These are phyloP conservation scores for Neoscytalidium dimidiatum DNA, from an alignment of 2,329 filamentous ascomycete species.

Conservation along the genomic window DNA sequence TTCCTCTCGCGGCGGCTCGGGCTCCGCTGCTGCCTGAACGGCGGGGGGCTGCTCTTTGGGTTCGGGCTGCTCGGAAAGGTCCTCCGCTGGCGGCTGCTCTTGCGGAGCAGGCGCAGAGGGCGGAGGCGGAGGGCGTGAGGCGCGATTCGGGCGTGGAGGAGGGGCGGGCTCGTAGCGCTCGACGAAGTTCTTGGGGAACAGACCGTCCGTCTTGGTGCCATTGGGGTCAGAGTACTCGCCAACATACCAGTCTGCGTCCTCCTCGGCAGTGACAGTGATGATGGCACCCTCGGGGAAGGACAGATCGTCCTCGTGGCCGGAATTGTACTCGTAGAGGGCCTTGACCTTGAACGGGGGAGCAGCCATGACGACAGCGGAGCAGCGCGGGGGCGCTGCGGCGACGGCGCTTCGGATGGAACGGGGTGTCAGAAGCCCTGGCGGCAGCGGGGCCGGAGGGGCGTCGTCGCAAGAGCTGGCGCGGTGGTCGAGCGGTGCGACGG, in stretches of 20 bases:
- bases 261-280: constrained; percentile 89
- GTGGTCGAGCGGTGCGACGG: not conserved
- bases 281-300: constrained; percentile 82
- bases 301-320: constrained; percentile 92
- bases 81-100: not conserved
- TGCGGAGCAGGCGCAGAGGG: constrained; percentile 34
- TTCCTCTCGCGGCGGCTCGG: constrained; percentile 4
- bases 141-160: constrained; percentile 79
- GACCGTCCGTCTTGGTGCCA: constrained; percentile 76
- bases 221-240: constrained; percentile 80
- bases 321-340: constrained; percentile 92
- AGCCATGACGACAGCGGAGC: constrained; percentile 15
- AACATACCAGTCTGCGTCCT: constrained; percentile 91
- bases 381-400: constrained; percentile 9
- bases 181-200: constrained; percentile 96
- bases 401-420: not conserved
- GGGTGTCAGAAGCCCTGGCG: not conserved
- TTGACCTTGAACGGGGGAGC: constrained; percentile 76
- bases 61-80: constrained; percentile 9
- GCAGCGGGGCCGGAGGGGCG: not conserved
- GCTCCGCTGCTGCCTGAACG: constrained; percentile 3
- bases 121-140: constrained; percentile 52
- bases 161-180: constrained; percentile 92
- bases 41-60: constrained; percentile 7
- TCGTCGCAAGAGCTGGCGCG: not conserved